phyloP scores from a whole-genome alignment of 352 stramenopile genomes.

The Saprolegnia diclina region DNA sequence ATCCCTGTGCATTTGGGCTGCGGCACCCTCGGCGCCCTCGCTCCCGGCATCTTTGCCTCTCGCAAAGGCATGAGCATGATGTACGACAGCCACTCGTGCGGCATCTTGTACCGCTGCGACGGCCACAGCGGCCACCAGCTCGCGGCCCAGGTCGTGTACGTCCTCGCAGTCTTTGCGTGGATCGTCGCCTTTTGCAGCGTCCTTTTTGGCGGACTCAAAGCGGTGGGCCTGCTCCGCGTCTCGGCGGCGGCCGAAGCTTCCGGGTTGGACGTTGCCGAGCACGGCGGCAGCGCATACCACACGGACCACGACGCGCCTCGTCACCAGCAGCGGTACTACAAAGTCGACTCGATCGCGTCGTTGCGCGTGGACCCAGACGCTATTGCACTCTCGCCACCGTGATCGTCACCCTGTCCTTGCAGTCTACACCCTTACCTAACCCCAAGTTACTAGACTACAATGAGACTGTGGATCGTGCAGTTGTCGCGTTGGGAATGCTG shows the following conservation, averaged over 20 bases:
- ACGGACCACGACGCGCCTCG: no score
- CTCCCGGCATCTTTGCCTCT: constrained; percentile 61
- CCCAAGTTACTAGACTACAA: no score
- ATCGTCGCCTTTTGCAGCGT: constrained; percentile 28
- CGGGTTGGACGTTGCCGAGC: constrained; percentile 32
- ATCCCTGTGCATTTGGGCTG: constrained; percentile 72
- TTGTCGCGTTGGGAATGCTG: no score
- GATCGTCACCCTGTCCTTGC: no score
- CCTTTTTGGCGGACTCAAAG: constrained; percentile 41
- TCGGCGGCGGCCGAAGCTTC: constrained; percentile 29
- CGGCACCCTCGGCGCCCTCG: constrained; percentile 63
- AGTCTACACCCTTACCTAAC: no score
- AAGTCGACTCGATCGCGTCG: no score
- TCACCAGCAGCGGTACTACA: no score
- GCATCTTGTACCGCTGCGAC: constrained; percentile 36
- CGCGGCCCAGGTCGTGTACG: constrained; percentile 35
- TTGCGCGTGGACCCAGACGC: no score
- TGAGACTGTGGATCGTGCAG: no score
- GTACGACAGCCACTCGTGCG: constrained; percentile 30
- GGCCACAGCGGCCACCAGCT: constrained; percentile 30
- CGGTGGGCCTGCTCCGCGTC: constrained; percentile 27
- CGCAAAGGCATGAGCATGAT: constrained; percentile 30
- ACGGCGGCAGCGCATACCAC: constrained; percentile 30
- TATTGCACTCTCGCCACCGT: no score
- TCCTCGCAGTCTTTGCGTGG: constrained; percentile 29